Percentiles rank a stretch among this genome's conserved stretches.
These are phyloP conservation scores for Hymenochaete sp. DNA, from an alignment of 1,284 basidiomycete species.

Conservation along the genomic window DNA sequence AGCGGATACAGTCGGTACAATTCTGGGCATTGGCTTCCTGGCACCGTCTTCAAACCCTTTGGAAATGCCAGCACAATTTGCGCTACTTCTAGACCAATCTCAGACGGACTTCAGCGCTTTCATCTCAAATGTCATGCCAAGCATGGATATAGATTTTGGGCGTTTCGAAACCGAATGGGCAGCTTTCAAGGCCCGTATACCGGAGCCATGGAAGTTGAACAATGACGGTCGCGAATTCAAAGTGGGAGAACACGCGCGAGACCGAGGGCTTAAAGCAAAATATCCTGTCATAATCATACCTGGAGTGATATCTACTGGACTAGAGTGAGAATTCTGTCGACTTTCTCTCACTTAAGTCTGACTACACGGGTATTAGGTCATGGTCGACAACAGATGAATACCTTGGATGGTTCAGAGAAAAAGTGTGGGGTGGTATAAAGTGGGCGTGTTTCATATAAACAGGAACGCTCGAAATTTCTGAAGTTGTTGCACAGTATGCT, in stretches of 20 bases:
- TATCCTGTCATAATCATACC: conserved; percentile 78
- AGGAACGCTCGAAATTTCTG: background rate
- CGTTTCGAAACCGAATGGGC: conserved; percentile 62
- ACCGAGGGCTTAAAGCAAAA: conserved; percentile 59
- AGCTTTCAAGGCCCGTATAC: conserved; percentile 52
- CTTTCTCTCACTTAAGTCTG: too few relatives aligned
- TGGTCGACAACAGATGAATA: conserved; percentile 81
- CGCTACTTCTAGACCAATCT: conserved; percentile 33
- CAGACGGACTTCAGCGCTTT: conserved; percentile 12
- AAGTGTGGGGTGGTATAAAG: conserved; percentile 72
- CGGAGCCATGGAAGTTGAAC: conserved; percentile 74
- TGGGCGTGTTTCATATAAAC: conserved; percentile 21
- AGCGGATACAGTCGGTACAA: conserved; percentile 47
- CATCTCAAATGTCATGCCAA: conserved; percentile 27
- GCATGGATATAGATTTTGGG: conserved; percentile 52
- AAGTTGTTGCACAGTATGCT: conserved; percentile 57
- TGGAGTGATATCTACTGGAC: conserved; percentile 67
- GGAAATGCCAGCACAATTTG: conserved; percentile 31
- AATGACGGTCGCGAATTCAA: conserved; percentile 78
- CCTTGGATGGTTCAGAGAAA: conserved; percentile 73
- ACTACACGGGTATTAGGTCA: too few relatives aligned
- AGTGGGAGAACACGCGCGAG: conserved; percentile 66
- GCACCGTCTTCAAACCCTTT: conserved; percentile 27
- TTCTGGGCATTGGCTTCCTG: conserved; percentile 53
- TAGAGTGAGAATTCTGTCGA: too few relatives aligned